phyloP scores from a whole-genome alignment of 2,329 filamentous ascomycete species.

The Aspergillus versicolor region DNA sequence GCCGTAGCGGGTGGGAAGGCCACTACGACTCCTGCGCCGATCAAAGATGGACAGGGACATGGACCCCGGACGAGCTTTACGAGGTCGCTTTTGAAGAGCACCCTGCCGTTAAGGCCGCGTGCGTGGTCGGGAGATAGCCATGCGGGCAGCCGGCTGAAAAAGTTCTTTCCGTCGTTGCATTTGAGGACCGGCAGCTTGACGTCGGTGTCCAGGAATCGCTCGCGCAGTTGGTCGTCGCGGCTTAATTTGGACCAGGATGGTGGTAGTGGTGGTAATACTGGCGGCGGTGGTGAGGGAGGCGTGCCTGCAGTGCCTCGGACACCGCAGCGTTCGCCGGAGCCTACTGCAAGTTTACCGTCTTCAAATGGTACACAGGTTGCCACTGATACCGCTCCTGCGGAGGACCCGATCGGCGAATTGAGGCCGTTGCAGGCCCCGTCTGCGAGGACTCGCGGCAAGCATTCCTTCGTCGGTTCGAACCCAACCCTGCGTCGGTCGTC shows the following conservation, averaged over 20 bases:
- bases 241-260: constrained; percentile 20
- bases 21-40: not conserved
- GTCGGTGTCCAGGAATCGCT: constrained; percentile 18
- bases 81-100: constrained; percentile 33
- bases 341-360: constrained; percentile 15
- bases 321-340: constrained; percentile 9
- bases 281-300: not conserved
- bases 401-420: constrained; percentile 36
- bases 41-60: too few relatives aligned
- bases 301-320: constrained; percentile 6
- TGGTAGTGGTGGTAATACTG: not conserved
- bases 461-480: constrained; percentile 32
- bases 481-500: constrained; percentile 57
- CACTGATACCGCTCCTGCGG: constrained; percentile 12
- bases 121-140: constrained; percentile 36
- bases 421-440: constrained; percentile 21
- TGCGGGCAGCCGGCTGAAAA: constrained; percentile 30
- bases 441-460: constrained; percentile 28
- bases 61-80: constrained; percentile 32
- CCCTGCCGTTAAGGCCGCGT: constrained; percentile 33
- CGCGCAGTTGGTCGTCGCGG: constrained; percentile 26
- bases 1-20: not conserved
- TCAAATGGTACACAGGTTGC: not conserved
- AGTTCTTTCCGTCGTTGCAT: constrained; percentile 34
- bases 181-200: constrained; percentile 25